These are phyloP conservation scores for Linum usitatissimum DNA, from an alignment of 345 rosid genomes.

Conservation along the genomic window DNA sequence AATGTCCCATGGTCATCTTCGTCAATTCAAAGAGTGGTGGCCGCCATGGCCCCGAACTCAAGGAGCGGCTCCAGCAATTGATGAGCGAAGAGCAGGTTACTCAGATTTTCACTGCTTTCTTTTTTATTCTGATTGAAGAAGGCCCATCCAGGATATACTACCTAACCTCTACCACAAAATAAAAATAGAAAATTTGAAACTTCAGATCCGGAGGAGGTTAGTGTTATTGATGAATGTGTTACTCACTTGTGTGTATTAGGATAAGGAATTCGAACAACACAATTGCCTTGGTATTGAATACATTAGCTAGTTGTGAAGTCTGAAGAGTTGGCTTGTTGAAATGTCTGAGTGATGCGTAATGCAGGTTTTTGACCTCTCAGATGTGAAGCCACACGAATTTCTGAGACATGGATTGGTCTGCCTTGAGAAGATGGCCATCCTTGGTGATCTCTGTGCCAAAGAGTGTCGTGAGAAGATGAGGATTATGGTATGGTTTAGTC, in stretches of 20 bases:
- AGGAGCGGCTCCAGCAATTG: constrained; percentile 54
- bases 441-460: constrained; percentile 67
- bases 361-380: constrained; percentile 75
- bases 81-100: constrained; percentile 71
- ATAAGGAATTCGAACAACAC: too few relatives aligned
- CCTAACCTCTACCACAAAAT: too few relatives aligned
- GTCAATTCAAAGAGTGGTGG: constrained; percentile 83
- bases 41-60: constrained; percentile 63
- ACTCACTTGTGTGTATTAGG: too few relatives aligned
- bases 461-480: constrained; percentile 70
- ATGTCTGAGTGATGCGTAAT: constrained; percentile 6
- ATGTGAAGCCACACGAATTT: constrained; percentile 76
- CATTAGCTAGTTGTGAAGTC: not conserved
- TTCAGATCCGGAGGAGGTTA: too few relatives aligned
- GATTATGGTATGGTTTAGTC: constrained; percentile 49
- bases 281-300: too few relatives aligned
- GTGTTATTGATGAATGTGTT: too few relatives aligned
- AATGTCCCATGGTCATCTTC: constrained; percentile 69
- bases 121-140: not conserved
- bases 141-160: too few relatives aligned
- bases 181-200: too few relatives aligned
- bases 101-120: not conserved
- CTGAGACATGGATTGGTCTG: constrained; percentile 70
- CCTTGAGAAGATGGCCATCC: constrained; percentile 58
- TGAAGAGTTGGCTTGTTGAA: constrained; percentile 5